phyloP scores from a whole-genome alignment of 176 grass and related monocot genomes.

The Elaeis guineensis region DNA sequence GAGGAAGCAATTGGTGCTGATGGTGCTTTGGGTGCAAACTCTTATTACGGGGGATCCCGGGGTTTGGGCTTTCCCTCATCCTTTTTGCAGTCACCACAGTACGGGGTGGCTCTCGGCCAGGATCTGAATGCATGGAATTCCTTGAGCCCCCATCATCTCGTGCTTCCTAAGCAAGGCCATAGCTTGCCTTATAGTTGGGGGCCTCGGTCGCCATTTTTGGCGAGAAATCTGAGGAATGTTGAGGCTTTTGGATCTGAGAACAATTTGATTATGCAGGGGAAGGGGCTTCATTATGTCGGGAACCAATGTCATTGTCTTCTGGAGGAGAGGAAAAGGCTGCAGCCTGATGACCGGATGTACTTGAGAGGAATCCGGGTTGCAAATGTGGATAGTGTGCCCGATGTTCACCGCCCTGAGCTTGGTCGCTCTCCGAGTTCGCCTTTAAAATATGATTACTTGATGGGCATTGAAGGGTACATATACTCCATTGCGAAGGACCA shows the following conservation, averaged over 20 bases:
- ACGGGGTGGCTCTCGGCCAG: neutral
- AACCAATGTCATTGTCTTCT: neutral
- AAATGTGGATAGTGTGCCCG: slow-evolving; percentile 6
- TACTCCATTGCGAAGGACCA: slow-evolving; percentile 64
- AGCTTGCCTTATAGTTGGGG: neutral
- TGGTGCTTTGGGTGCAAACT: neutral
- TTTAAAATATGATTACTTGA: slow-evolving; percentile 39
- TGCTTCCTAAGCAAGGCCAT: neutral
- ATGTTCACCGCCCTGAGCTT: slow-evolving; percentile 14
- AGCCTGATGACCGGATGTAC: neutral
- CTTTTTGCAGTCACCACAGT: neutral
- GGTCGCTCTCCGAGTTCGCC: slow-evolving; percentile 15
- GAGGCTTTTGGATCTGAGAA: slow-evolving; percentile 1
- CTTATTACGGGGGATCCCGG: neutral
- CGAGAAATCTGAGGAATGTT: neutral
- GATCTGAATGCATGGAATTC: neutral
- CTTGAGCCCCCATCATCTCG: neutral
- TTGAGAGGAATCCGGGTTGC: neutral
- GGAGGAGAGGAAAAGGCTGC: neutral
- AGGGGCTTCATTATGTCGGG: neutral
- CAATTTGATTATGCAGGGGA: slow-evolving; percentile 7
- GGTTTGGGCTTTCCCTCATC: neutral
- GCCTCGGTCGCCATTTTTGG: neutral
- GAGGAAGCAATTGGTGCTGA: neutral
- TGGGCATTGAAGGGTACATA: slow-evolving; percentile 39